Evolutionary conservation across 108 stramenopile genomes (phyloP), one percentile per base, ranked within the genome.

Genomic region (Fragilaria radians): DNA sequence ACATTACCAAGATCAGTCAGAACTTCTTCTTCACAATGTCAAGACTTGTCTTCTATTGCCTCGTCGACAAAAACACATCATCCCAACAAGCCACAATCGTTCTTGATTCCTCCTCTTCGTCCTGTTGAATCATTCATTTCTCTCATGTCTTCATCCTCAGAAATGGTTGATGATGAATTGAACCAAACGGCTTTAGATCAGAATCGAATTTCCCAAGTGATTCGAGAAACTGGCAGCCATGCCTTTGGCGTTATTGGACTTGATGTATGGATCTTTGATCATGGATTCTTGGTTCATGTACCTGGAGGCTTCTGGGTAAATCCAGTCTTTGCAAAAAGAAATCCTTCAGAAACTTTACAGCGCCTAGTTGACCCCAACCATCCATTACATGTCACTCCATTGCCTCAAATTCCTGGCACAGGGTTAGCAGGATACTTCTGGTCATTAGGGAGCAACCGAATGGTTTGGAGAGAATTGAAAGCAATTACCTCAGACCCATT

Each of bases 381-480:
- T 18, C 26, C n/a, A 18, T 58, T 66, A 14, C 56, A 65, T 49
- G 21, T 64, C n/a, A 48, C 64, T 24, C 30, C 63, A 30, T 49
- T 30, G 21, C 57, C 67, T 25, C 34, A 50, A 5, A 45, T 31
- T 32, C 72, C 72, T 21, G 79, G 79, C 9, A 63, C 54, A 0
- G 79, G 66, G 42, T 55, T 80, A 31, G 63, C 72, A 21, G 79
- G 79, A 26, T 31, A 47, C 5, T 52, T 76, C 9, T 80, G 79
- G 79, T 46, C 23, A 22, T 7, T 33, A 28, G 61, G 49, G 24
- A 28, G 51, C 50, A 25, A 23, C 18, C 28, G 25, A 11, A 4
- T 64, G 9, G 27, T 28, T 1, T 70, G 63, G 70, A 46, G 70
- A 64, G 63, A 63, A 19, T n/a, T 70, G 48, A 42, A 63, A 17